phyloP scores from a whole-genome alignment of 768 basidiomycete genomes.

The Boletus reticuloceps region DNA sequence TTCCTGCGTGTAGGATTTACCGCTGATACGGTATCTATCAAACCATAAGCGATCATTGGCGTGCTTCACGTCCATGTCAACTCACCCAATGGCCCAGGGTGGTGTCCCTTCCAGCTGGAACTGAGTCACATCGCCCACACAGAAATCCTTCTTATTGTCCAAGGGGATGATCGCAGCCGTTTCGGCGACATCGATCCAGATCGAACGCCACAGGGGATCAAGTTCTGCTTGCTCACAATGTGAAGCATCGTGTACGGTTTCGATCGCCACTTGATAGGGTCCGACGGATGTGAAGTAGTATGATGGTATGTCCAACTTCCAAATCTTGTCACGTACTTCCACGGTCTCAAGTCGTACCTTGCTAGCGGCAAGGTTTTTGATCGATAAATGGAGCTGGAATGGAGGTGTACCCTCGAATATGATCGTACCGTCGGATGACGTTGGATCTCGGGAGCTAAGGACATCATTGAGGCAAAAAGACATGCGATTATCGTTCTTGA shows the following conservation, averaged over 20 bases:
- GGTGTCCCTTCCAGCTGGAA: conserved; percentile 94
- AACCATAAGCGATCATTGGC: conserved; percentile 2
- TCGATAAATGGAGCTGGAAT: conserved; percentile 73
- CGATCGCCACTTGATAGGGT: conserved; percentile 75
- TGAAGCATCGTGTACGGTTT: conserved; percentile 75
- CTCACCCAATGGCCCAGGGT: conserved; percentile 87
- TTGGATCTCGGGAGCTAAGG: conserved; percentile 52
- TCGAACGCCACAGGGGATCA: conserved; percentile 55
- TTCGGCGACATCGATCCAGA: conserved; percentile 95
- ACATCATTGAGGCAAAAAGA: conserved; percentile 75
- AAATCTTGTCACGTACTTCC: conserved; percentile 46
- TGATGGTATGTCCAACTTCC: conserved; percentile 70
- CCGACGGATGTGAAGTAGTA: conserved; percentile 80
- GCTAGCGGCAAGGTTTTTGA: conserved; percentile 73
- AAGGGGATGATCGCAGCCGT: conserved; percentile 90
- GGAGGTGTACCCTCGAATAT: conserved; percentile 82
- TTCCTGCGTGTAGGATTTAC: conserved; percentile 68
- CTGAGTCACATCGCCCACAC: conserved; percentile 85
- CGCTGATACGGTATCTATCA: conserved; percentile 75
- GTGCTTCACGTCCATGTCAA: background rate
- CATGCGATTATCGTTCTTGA: conserved; percentile 62
- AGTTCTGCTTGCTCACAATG: conserved; percentile 74
- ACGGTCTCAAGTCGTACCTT: conserved; percentile 58
- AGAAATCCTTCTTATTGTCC: conserved; percentile 75
- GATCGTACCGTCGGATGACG: conserved; percentile 53